A percentile compares a stretch with the other conserved stretches of the same genome.
These are phyloP conservation scores for Macrolepiota fuliginosa DNA, from an alignment of 768 basidiomycete species.

Conservation along the genomic window DNA sequence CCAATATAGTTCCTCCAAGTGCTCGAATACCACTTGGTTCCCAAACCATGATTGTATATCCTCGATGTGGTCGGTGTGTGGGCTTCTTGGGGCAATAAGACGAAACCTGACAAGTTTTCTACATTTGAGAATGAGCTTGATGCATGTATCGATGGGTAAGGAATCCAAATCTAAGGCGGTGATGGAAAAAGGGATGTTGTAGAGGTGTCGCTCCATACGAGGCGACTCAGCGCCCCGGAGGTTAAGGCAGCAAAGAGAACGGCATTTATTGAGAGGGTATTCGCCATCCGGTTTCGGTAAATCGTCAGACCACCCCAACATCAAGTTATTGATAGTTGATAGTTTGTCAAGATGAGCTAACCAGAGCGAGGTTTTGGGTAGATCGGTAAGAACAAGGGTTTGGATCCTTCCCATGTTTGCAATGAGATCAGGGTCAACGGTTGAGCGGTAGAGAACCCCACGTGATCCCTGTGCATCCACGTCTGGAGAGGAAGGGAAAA, in stretches of 20 bases:
- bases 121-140: background rate
- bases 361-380: background rate
- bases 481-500: background rate
- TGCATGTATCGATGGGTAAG: background rate
- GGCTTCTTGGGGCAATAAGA: background rate
- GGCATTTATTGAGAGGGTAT: background rate
- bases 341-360: background rate
- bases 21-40: background rate
- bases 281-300: background rate
- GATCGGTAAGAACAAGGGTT: background rate
- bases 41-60: background rate
- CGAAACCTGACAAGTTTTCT: background rate
- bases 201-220: background rate
- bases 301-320: background rate
- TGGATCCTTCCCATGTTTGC: background rate
- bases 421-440: background rate
- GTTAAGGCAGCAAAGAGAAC: background rate
- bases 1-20: background rate
- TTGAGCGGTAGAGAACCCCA: background rate
- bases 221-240: background rate
- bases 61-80: background rate
- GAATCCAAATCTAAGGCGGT: background rate
- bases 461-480: too few species aligned
- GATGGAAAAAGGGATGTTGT: background rate
- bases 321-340: background rate